A percentile compares a stretch with the other conserved stretches of the same genome.
phyloP scores from a whole-genome alignment of 352 stramenopile genomes.

The Peronospora belbahrii region DNA sequence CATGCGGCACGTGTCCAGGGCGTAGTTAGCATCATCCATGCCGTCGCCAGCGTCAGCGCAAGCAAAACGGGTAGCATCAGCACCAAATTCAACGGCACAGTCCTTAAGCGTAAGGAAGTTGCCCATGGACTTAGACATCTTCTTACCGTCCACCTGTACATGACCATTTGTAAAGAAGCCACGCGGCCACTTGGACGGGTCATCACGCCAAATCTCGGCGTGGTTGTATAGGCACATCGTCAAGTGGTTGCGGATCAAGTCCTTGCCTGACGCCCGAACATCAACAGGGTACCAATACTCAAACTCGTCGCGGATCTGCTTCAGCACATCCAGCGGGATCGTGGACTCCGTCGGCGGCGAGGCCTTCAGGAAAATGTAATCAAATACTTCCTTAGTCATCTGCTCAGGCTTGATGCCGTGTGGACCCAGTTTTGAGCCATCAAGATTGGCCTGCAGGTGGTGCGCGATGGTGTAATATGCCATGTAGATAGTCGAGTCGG shows the following conservation, averaged over 20 bases:
- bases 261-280: slow-evolving; percentile 94
- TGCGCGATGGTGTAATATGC: slow-evolving; percentile 99
- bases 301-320: slow-evolving; percentile 95
- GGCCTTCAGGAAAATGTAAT: slow-evolving; percentile 97
- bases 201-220: slow-evolving; percentile 97
- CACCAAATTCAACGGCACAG: slow-evolving; percentile 91
- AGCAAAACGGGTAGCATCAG: slow-evolving; percentile 95
- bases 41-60: slow-evolving; percentile 96
- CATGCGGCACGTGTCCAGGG: slow-evolving; percentile 93
- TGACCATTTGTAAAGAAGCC: slow-evolving; percentile 99
- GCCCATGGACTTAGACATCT: slow-evolving; percentile 99
- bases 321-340: slow-evolving; percentile 87
- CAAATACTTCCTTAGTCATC: slow-evolving; percentile 95
- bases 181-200: slow-evolving; percentile 94
- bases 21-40: slow-evolving; percentile 99
- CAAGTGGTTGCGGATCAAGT: slow-evolving; percentile 98
- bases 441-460: slow-evolving; percentile 93
- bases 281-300: slow-evolving; percentile 99
- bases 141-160: slow-evolving; percentile 95
- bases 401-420: slow-evolving; percentile 78
- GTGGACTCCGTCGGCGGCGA: slow-evolving; percentile 74
- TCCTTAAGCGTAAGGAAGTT: slow-evolving; percentile 99
- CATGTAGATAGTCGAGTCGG: slow-evolving; percentile 99
- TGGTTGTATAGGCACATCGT: slow-evolving; percentile 99
- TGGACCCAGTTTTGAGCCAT: slow-evolving; percentile 88